A percentile compares a stretch with the other conserved stretches of the same genome.
Conservation (phyloP, 2,329 filamentous ascomycete species). For the Dendryphion nanum region DNA sequence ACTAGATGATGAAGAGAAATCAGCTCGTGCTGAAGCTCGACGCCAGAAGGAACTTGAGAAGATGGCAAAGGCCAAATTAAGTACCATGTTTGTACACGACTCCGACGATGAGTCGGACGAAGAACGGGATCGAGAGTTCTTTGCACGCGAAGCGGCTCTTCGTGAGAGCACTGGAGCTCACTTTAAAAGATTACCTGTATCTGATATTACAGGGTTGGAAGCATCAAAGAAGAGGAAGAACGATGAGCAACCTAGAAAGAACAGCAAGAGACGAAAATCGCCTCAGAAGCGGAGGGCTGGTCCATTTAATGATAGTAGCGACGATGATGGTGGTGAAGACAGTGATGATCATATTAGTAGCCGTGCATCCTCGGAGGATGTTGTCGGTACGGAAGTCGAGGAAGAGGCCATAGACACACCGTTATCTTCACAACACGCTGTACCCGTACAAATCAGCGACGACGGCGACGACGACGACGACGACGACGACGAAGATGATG, state of each 20-base stretch:
- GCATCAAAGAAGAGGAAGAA: slow-evolving; percentile 35
- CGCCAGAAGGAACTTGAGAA: slow-evolving; percentile 73
- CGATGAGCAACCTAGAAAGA: slow-evolving; percentile 16
- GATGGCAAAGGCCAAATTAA: slow-evolving; percentile 77
- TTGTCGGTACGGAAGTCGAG: slow-evolving; percentile 27
- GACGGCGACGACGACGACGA: slow-evolving; percentile 15
- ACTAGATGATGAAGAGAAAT: slow-evolving; percentile 59
- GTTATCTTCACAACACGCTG: slow-evolving; percentile 37
- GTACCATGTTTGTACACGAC: slow-evolving; percentile 73
- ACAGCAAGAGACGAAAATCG: slow-evolving; percentile 32
- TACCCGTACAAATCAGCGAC: slow-evolving; percentile 2
- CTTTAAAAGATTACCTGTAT: slow-evolving; percentile 45
- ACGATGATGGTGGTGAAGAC: slow-evolving; percentile 26
- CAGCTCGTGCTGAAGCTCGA: slow-evolving; percentile 60
- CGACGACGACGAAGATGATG: no score
- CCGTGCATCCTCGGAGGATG: slow-evolving; percentile 23
- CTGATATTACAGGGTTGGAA: slow-evolving; percentile 40
- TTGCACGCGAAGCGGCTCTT: slow-evolving; percentile 68
- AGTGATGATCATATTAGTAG: slow-evolving; percentile 23
- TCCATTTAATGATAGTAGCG: slow-evolving; percentile 19
- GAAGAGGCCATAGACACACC: slow-evolving; percentile 40
- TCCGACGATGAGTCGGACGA: slow-evolving; percentile 86
- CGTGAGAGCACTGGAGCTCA: slow-evolving; percentile 56
- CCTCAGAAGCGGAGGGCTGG: slow-evolving; percentile 25
- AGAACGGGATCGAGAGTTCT: slow-evolving; percentile 73